phyloP scores from a whole-genome alignment of 208 protist genomes.

The Trypanosoma vivax region DNA sequence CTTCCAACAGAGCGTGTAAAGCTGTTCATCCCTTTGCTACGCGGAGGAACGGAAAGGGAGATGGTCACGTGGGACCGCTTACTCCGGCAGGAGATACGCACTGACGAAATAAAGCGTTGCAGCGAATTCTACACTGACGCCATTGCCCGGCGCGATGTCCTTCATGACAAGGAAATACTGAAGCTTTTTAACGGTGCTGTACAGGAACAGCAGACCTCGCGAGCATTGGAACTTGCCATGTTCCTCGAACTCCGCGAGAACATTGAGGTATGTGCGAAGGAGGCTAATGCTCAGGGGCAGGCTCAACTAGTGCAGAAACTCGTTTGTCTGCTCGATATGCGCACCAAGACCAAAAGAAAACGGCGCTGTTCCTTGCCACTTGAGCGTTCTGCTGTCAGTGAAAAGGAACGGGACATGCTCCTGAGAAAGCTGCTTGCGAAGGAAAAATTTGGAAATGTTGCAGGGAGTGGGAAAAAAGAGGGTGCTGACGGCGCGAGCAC shows the following conservation, averaged over 20 bases:
- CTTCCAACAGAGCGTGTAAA: constrained; percentile 62
- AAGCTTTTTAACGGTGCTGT: constrained; percentile 65
- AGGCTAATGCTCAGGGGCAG: constrained; percentile 55
- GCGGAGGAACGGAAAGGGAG: constrained; percentile 24
- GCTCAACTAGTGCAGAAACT: constrained; percentile 65
- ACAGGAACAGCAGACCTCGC: constrained; percentile 57
- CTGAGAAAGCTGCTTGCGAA: constrained; percentile 52
- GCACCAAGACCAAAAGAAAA: constrained; percentile 43
- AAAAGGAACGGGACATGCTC: constrained; percentile 62
- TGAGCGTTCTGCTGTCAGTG: constrained; percentile 45
- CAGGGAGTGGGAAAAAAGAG: not conserved
- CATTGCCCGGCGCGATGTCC: constrained; percentile 67
- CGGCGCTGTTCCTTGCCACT: constrained; percentile 64
- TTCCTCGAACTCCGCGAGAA: constrained; percentile 78
- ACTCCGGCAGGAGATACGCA: constrained; percentile 59
- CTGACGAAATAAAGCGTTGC: constrained; percentile 74
- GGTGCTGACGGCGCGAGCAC: not conserved
- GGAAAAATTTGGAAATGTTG: constrained; percentile 19
- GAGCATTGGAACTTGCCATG: constrained; percentile 73
- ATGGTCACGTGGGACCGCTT: constrained; percentile 53
- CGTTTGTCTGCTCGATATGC: constrained; percentile 61
- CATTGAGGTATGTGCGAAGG: constrained; percentile 53
- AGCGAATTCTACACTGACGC: constrained; percentile 54
- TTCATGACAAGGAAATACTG: constrained; percentile 73
- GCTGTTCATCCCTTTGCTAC: constrained; percentile 57